Base-by-base conservation (phyloP, 352 stramenopile species). In the Pythium vanterpoolii region DNA sequence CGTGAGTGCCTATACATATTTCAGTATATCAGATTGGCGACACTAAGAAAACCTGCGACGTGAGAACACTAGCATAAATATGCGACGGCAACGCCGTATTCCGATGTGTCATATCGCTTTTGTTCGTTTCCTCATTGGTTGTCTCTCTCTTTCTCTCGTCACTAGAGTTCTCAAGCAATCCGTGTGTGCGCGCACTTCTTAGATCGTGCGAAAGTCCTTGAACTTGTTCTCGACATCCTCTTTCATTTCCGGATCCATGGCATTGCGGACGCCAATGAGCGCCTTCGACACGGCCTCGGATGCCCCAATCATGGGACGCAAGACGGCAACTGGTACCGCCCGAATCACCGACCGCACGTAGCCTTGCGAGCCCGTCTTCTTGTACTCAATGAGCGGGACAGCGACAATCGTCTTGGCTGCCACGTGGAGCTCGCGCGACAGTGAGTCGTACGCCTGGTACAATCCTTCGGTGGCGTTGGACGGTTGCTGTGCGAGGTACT, bases 201-300 rank as follows among this genome's bases (percentile, higher is more conserved):
- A 72, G 36, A 72, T 72, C 24, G 65, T 68, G 26, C 83, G 77
- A 55, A 92, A 89, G 72, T 95, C 84, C 77, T 96, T 96, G 58
- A 95, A 96, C 71, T 96, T 96, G 71, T 96, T 96, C 72, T 93
- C 83, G 44, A 96, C 93, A 64, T 96, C 85, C 58, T 96, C 86
- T 63, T 93, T 96, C 39, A 95, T 74, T 66, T 96, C 86, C 31
- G 86, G 86, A 53, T 95, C 85, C 50, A 96, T 85, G 4, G 80
- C 82, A 55, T 96, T 96, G 61, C 86, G 84, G 19, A 93, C 85
- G 16, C 86, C 86, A 52, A 95, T 93, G 14, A 96, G 68, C 50
- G 86, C 85, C 56, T 93, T 92, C 39, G 86, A 90, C 57, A 96
- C 61, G 44, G 86, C 86, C 56, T 96, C 86, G 0, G 83, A 92